Evolutionary conservation across 768 basidiomycete species (phyloP).

Genomic region (Lactarius sanguifluus): DNA sequence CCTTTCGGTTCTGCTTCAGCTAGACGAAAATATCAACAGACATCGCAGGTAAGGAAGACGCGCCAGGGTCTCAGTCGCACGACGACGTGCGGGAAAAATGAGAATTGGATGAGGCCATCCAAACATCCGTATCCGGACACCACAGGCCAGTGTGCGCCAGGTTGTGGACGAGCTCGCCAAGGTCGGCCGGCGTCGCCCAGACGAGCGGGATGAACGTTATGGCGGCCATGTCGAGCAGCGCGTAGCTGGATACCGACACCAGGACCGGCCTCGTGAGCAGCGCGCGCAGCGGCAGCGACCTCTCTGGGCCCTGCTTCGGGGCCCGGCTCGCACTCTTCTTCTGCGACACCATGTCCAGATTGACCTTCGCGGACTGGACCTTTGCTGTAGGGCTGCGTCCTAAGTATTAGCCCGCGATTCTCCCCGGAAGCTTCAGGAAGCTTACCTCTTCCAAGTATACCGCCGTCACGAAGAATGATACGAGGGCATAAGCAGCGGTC

Average conservation of each 20-base stretch:
- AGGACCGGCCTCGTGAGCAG: conserved; percentile 19
- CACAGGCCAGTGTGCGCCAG: conserved; percentile 42
- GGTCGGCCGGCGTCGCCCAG: conserved; percentile 43
- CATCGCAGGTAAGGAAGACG: conserved; percentile 28
- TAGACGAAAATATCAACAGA: background rate
- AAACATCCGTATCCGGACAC: conserved; percentile 39
- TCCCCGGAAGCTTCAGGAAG: background rate
- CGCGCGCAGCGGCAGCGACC: conserved; percentile 9
- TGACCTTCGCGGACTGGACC: background rate
- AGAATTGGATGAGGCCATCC: conserved; percentile 41
- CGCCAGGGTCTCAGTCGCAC: conserved; percentile 40
- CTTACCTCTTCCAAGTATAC: conserved; percentile 25
- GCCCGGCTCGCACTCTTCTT: background rate
- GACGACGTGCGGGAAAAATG: conserved; percentile 41
- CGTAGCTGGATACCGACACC: conserved; percentile 14
- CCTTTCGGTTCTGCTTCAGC: no score
- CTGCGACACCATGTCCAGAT: background rate
- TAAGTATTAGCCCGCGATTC: background rate
- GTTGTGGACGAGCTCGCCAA: conserved; percentile 42
- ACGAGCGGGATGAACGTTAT: conserved; percentile 41
- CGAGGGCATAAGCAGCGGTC: conserved; percentile 11
- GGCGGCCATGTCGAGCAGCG: conserved; percentile 16
- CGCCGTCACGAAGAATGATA: conserved; percentile 17
- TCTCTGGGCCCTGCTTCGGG: background rate
- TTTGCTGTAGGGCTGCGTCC: background rate